Evolutionary conservation across 768 basidiomycete species (phyloP), one percentile per base, ranked within the genome.

Genomic region (Lentinula sp.): DNA sequence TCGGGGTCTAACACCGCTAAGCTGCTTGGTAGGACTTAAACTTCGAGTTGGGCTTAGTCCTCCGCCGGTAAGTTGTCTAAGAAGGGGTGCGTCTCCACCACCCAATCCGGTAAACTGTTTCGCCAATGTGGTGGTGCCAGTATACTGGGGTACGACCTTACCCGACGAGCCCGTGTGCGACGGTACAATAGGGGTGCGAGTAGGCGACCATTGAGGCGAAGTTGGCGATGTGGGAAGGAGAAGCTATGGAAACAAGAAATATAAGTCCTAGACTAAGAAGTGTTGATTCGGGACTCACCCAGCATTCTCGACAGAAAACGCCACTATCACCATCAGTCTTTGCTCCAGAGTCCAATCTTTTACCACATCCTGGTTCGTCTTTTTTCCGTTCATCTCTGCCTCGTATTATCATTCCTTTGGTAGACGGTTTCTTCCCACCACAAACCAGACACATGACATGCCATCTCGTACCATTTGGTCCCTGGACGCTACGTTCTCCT

Each of bases 221-320:
- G 73, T 77, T 46, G 82, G 79, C 57, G 78, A 68, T 42, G 77
- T 74, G 32, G 83, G 83, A 51, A 89, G 76, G 15, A 89, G 72
- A 31, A 88, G 75, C 88, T 90, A 57, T 5, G 23, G 16, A 50
- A 61, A 31, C 50, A 49, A 59, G 61, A 31, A 18, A 37, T 51
- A 9, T 59, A 11, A 28, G 50, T 31, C 28, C 28, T 37, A 21
- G 13, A 37, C n/a, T 11, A 16, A 34, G 7, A 51, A 28, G 39
- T 40, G 10, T 10, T 40, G 6, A 3, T 40, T 15, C 37, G 21
- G 43, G 37, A 75, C 84, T 74, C 65, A 93, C 91, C 68, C 86
- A 75, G 70, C 92, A 94, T 72, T 92, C 91, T 66, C 90, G 80
- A 71, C 92, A 94, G 88, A 90, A 93, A 32, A 92, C 83, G 11